phyloP scores from a whole-genome alignment of 2,329 filamentous ascomycete genomes.

The Trichoderma koningii region DNA sequence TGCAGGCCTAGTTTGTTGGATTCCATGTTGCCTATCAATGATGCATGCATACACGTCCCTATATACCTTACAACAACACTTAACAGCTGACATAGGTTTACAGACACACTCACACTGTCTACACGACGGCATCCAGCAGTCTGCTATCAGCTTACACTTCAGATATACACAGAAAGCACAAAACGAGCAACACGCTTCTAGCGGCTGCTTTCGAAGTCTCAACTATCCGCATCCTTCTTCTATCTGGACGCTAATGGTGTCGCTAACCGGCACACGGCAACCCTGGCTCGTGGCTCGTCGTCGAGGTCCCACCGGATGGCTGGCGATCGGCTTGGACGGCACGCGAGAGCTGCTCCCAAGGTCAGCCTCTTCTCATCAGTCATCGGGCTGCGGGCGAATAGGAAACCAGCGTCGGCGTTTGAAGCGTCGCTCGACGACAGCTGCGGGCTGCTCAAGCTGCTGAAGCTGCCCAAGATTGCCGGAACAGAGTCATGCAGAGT shows the following conservation, averaged over 20 bases:
- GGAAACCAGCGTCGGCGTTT: background rate
- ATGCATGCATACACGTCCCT: background rate
- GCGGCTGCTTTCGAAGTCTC: slow-evolving; percentile 11
- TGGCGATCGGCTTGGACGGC: slow-evolving; percentile 27
- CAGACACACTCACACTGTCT: too few relatives aligned
- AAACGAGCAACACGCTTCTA: slow-evolving; percentile 11
- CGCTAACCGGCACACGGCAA: slow-evolving; percentile 26
- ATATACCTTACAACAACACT: too few relatives aligned
- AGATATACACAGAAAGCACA: too few relatives aligned
- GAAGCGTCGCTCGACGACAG: background rate
- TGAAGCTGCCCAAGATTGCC: too few relatives aligned
- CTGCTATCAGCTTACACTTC: too few relatives aligned
- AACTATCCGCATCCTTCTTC: background rate
- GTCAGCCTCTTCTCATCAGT: background rate
- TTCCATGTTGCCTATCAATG: background rate
- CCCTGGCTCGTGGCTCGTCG: slow-evolving; percentile 11
- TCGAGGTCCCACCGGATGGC: slow-evolving; percentile 11
- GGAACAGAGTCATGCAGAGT: background rate
- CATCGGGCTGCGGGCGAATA: background rate
- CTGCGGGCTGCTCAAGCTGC: too few relatives aligned
- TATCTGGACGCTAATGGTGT: background rate
- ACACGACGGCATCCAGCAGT: too few relatives aligned
- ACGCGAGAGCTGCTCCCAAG: slow-evolving; percentile 5
- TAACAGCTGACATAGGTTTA: too few relatives aligned
- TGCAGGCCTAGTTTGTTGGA: background rate